phyloP scores from a whole-genome alignment of 352 stramenopile species.

The Globisporangium solare region DNA sequence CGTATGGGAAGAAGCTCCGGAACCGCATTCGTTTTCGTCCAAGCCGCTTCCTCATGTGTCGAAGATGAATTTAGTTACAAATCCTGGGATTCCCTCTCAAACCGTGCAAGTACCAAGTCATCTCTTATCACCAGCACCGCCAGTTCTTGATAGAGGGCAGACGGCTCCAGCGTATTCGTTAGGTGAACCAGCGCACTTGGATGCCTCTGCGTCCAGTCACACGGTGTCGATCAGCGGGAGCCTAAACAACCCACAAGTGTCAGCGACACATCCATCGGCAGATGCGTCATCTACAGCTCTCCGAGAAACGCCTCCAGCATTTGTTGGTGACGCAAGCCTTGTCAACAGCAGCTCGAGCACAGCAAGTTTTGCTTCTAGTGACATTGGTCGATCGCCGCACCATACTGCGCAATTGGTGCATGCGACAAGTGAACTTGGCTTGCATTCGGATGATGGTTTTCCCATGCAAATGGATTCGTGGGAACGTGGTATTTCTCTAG shows the following conservation, averaged over 20 bases:
- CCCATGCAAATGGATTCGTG: constrained; percentile 37
- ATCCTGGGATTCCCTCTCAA: constrained; percentile 8
- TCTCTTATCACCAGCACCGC: constrained; percentile 11
- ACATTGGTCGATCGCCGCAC: constrained; percentile 27
- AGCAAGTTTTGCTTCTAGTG: constrained; percentile 18
- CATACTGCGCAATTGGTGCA: constrained; percentile 28
- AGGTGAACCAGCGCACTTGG: constrained; percentile 10
- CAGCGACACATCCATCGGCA: neutral
- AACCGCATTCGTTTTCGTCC: constrained; percentile 75
- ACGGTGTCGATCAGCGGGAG: neutral
- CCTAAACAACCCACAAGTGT: neutral
- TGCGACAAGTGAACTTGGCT: constrained; percentile 35
- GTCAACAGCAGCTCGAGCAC: constrained; percentile 21
- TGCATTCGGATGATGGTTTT: constrained; percentile 34
- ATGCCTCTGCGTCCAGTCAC: constrained; percentile 9
- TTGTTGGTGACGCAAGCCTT: constrained; percentile 6
- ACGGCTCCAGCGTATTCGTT: constrained; percentile 11
- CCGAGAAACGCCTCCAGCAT: constrained; percentile 3
- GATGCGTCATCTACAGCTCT: neutral
- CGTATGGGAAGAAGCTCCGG: constrained; percentile 83
- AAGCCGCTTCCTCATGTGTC: constrained; percentile 78
- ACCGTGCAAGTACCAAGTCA: constrained; percentile 12
- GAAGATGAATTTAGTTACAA: constrained; percentile 69
- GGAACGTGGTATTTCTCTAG: constrained; percentile 58
- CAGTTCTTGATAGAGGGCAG: constrained; percentile 1